Evolutionary conservation across 768 basidiomycete species (phyloP), one percentile per base, ranked within the genome.

Genomic region (Pholiota molesta): DNA sequence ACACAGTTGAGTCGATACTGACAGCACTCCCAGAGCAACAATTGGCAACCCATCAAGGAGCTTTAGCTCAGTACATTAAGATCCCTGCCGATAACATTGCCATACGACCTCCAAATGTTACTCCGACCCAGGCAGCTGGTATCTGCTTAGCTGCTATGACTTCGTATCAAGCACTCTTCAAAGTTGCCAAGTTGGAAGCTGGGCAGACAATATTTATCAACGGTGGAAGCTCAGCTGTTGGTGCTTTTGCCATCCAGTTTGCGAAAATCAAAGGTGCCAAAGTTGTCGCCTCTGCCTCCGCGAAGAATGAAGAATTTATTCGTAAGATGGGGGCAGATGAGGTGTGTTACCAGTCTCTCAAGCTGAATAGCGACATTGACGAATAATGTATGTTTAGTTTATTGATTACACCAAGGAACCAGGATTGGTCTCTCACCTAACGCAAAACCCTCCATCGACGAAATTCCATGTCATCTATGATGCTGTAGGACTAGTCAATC

Each of bases 211-310:
- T 93, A 3, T 82, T 92, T 65, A 76, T 94, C 67, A 87, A 90
- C 59, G 90, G 90, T 0, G 91, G 89, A 4, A 87, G 86, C 55
- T 84, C 87, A 1, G 74, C 85, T 13, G 88, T 91, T 1, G 91
- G 91, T 4, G 75, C 80, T n/a, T 83, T 82, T 65, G 90, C 88
- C 0, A 88, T 92, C 52, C 89, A 92, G 70, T 69, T 92, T 10
- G 89, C 90, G 8, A 92, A 91, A 68, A 79, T 83, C 0, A 78
- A 77, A 62, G 88, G 88, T 3, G 84, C 84, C 58, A 76, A 71
- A 55, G 89, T 92, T 5, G 76, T 82, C 2, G 83, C 84, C 0
- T 84, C 80, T 31, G 88, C 87, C 9, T 90, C 88, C 3, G 77
- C 69, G 1, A 83, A 79, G 70, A 91, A 90, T 62, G 81, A 84